Base-by-base conservation (phyloP, 2,329 filamentous ascomycete genomes). In the Penicillium capsulatum region DNA sequence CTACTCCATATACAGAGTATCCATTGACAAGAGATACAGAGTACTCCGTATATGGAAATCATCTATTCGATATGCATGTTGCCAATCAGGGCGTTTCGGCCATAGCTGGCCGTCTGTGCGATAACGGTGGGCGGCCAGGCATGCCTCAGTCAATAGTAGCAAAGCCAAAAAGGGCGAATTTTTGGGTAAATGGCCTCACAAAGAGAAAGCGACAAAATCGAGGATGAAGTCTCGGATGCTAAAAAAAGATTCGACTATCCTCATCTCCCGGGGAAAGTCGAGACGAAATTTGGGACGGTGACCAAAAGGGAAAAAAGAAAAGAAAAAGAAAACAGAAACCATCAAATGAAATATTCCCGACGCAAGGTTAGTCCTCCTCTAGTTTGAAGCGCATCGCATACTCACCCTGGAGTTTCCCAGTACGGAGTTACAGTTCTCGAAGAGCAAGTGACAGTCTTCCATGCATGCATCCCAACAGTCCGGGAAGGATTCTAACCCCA, bases 21-120 rank as follows among this genome's bases (percentile, higher is more conserved):
- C n/a, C n/a, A n/a, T n/a, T n/a, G n/a, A n/a, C n/a, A n/a, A n/a
- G n/a, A n/a, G n/a, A n/a, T n/a, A n/a, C n/a, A n/a, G n/a, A n/a
- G n/a, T n/a, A n/a, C n/a, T n/a, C n/a, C n/a, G n/a, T n/a, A n/a
- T n/a, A n/a, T n/a, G n/a, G n/a, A n/a, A n/a, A n/a, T n/a, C n/a
- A n/a, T n/a, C n/a, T n/a, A n/a, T n/a, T n/a, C n/a, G n/a, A n/a
- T n/a, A n/a, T n/a, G n/a, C n/a, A n/a, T n/a, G n/a, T n/a, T n/a
- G n/a, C n/a, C n/a, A n/a, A n/a, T 28, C 10, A 5, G 26, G 13
- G 13, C 13, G 26, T 28, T 14, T 28, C 26, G 26, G 26, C 44
- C 44, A 41, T 50, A 44, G 37, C 17, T 28, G 31, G 17, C 31
- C 22, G 56, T 56, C 57, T 55, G 55, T 59, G 56, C 55, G 45